Evolutionary conservation across 495 filamentous ascomycete genomes (phyloP), one percentile per base, ranked within the genome.

Genomic region (Penicillium mononematosum): DNA sequence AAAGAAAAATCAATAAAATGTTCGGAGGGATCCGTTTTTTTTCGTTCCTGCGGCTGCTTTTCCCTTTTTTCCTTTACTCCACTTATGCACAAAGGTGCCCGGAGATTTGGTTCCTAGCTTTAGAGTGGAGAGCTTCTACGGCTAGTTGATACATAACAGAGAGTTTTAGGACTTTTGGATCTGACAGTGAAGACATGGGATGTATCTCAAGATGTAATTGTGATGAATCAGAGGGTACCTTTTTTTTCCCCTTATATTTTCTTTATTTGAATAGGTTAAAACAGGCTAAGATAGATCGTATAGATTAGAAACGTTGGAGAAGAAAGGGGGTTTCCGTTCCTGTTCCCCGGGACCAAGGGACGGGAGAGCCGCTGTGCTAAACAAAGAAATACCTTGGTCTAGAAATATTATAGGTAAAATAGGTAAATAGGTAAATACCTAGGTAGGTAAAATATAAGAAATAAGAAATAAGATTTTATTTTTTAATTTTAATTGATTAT

Each of bases 291-390:
- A 56, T 44, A 43, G 20, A 14, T n/a, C 38, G 1, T 50, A 22
- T 12, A 51, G 24, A 51, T 27, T 22, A 58, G 64, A 68, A 66
- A 60, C 56, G 63, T 68, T 69, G 53, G 60, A 65, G 59, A 50
- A 57, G 47, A 64, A 62, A 63, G 55, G 56, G 58, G 61, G 64
- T 51, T 59, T 63, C 36, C 36, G 36, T 68, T 61, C 69, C 68
- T 71, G 60, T 64, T 64, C 65, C 62, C 64, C 66, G 65, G 65
- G 58, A 57, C 62, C 57, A 61, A 36, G 70, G 66, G 62, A 68
- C 67, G 70, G 72, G 69, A 71, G 69, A 73, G 72, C 68, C 70
- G 67, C 67, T 62, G 53, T 61, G 53, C 62, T 62, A 61, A 65
- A 63, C 58, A 67, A 65, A 64, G 60, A 62, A 64, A 34, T 34